Evolutionary conservation across 495 filamentous ascomycete genomes (phyloP).

Genomic region (Aspergillus sparsus): DNA sequence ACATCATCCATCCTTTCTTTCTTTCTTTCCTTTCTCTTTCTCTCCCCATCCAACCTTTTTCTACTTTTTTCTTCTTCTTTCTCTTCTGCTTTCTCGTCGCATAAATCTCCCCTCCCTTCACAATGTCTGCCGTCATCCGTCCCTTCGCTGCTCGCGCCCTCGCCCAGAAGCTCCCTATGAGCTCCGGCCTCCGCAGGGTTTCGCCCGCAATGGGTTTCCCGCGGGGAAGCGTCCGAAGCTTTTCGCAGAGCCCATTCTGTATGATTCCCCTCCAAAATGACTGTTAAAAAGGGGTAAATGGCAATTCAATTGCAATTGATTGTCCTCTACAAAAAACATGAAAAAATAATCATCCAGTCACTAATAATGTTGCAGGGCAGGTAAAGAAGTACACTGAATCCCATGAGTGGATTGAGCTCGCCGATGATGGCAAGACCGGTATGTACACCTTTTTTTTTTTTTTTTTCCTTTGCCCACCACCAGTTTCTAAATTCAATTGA

Average conservation of each 20-base stretch:
- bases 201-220: constrained; percentile 51
- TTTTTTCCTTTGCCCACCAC: neutral
- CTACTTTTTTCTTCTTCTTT: constrained; percentile 20
- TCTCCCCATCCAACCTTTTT: constrained; percentile 25
- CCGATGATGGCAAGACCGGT: constrained; percentile 63
- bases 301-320: constrained; percentile 13
- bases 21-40: constrained; percentile 32
- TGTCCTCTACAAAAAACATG: constrained; percentile 14
- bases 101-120: constrained; percentile 14
- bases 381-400: constrained; percentile 93
- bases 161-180: constrained; percentile 45
- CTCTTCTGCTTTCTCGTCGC: constrained; percentile 1
- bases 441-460: constrained; percentile 17
- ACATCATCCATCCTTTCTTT: constrained; percentile 26
- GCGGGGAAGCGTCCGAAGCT: constrained; percentile 51
- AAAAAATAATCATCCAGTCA: constrained; percentile 31
- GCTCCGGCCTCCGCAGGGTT: constrained; percentile 35
- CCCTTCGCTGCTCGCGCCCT: constrained; percentile 47
- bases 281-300: neutral
- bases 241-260: constrained; percentile 51
- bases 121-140: constrained; percentile 45
- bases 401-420: constrained; percentile 96
- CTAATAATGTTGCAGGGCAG: constrained; percentile 34
- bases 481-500: constrained; percentile 4
- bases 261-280: constrained; percentile 26